Evolutionary conservation across 2,329 filamentous ascomycete species (phyloP), one percentile per base, ranked within the genome.

Genomic region (Atkinsonella hypoxylon): DNA sequence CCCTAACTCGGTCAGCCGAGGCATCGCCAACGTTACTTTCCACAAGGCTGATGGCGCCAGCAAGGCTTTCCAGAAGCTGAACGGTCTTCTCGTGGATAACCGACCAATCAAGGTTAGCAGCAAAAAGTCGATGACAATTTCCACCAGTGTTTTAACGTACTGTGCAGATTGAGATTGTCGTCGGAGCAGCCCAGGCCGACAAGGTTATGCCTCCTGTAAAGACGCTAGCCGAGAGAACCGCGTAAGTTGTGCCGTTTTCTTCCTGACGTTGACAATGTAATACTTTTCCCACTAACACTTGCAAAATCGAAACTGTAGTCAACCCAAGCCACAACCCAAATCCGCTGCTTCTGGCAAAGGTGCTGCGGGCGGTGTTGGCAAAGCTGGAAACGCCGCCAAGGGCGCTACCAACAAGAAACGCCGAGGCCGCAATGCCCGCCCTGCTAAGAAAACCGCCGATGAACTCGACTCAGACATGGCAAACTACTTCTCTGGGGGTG

Each of bases 391-490:
- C 45, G 50, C 31, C 13, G 68, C 70, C 45, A 73, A 72, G 50
- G 73, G 71, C 55, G 73, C 69, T 43, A 72, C 70, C 56, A 69
- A 70, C 59, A 77, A 77, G 68, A 78, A 75, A 65, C 73, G 76
- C 51, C 73, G 74, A 55, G 67, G 64, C 41, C 82, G 82, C 58
- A 84, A 73, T 62, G 73, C 77, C 57, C 80, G 85, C 61, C 76
- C 85, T 58, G 71, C 82, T 62, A 75, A 94, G 73, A 97, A 97
- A 86, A 95, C 89, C 0, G 82, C 85, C 1, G 91, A 95, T 66
- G 90, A 98, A 72, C 82, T 98, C 26, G 93, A 98, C 67, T 89
- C 88, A 4, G 93, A 98, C 68, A 98, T 98, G 93, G 83, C 82
- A 18, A 93, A 97, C 68, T 98, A 98, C 73, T 97, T 94, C 65